Base-by-base conservation (phyloP, 73 alveolate genomes). In the Paramecium octaurelia region DNA sequence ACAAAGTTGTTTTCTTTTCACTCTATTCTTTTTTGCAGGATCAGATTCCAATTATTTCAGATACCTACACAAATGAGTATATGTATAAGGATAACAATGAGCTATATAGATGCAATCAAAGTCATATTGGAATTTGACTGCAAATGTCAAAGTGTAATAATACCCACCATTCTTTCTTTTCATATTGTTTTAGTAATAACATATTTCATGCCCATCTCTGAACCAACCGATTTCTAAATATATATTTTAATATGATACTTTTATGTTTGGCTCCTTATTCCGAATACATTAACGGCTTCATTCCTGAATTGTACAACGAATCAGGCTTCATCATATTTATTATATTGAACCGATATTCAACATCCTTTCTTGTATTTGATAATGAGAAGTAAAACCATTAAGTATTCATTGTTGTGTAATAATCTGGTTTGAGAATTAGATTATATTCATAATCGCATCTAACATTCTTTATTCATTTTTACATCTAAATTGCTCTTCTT, bases 61-160 rank as follows among this genome's bases (percentile, higher is more conserved):
- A 83, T 99, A 99, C 71, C 98, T 88, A 24, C 96, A 94, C 50
- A 98, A 84, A 93, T 99, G 99, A 4, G 99, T 94, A 89, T 96
- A 98, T n/a, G 99, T 98, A 95, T 97, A 99, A 8, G 99, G 99
- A 92, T 98, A 97, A 93, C 99, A 96, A 89, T 99, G 99, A 23
- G 99, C 99, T 88, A 99, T 96, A 93, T 95, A 98, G 8, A 98
- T 98, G 69, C 98, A 97, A 92, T 99, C 99, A 59, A 95, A 85
- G 75, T 98, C 99, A 90, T 98, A 95, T 94, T 96, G 95, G 87
- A 98, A 98, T 42, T 97, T 91, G 43, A 95, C 97, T 12, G 97
- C 97, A 94, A 98, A 99, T 27, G 99, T 97, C 86, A 99, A 84
- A 58, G 99, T 97, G 93, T 98, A 99, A 96, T 97, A 99, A 88